A percentile compares a stretch with the other conserved stretches of the same genome.
phyloP scores from a whole-genome alignment of 768 basidiomycete genomes.

The Suillus paluster region DNA sequence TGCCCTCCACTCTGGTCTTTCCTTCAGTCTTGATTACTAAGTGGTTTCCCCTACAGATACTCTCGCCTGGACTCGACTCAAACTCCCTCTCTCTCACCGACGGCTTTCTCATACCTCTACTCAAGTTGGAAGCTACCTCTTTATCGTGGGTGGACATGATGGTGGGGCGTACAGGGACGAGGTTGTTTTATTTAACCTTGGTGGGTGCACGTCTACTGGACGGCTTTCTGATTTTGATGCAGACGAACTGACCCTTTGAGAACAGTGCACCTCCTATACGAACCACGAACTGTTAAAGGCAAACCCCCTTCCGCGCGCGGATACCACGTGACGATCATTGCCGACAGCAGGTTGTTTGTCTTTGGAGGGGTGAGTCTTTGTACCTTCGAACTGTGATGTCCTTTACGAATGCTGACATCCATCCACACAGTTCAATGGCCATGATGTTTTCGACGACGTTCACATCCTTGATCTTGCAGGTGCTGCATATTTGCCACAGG shows the following conservation, averaged over 20 bases:
- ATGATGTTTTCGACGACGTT: conserved; percentile 83
- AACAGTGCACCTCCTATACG: conserved; percentile 84
- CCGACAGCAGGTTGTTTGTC: conserved; percentile 84
- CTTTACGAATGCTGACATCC: conserved; percentile 13
- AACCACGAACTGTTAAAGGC: conserved; percentile 70
- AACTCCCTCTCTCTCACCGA: conserved; percentile 42
- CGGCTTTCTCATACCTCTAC: conserved; percentile 87
- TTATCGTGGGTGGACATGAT: conserved; percentile 89
- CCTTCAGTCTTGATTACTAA: neutral
- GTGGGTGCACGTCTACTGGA: conserved; percentile 43
- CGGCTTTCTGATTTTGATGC: neutral
- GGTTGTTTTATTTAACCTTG: conserved; percentile 84
- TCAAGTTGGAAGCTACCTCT: conserved; percentile 90
- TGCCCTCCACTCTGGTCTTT: neutral
- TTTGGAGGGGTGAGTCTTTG: conserved; percentile 66
- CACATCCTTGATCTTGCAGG: conserved; percentile 85
- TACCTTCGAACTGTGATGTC: neutral
- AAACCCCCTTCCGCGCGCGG: conserved; percentile 75
- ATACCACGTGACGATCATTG: conserved; percentile 81
- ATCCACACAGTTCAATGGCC: conserved; percentile 65
- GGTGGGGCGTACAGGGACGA: conserved; percentile 75
- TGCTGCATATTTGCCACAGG: conserved; percentile 88
- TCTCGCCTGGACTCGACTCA: conserved; percentile 32
- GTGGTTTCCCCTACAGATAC: conserved; percentile 21
- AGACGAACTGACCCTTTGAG: conserved; percentile 1